Base-by-base conservation (phyloP, 306 rosid genomes). In the Dryas octopetala region DNA sequence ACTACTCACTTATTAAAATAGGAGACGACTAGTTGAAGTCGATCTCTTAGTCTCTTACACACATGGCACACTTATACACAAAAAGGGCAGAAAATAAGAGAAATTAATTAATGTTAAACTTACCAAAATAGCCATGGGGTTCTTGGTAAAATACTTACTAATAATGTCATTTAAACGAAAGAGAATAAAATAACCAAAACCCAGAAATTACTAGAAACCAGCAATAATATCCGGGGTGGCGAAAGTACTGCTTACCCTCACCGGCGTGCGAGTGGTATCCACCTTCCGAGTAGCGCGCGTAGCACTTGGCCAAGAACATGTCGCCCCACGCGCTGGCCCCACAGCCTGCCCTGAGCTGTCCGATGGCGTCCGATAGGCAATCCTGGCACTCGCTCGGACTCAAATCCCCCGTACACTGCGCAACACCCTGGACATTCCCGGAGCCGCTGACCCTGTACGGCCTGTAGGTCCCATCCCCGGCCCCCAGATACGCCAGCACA, bases 321-420 rank as follows among this genome's bases (percentile, higher is more conserved):
- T 92, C 85, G 0, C 92, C 98, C 92, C 83, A 96, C 2, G 62
- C 26, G 46, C 90, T 53, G 15, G 84, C 76, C 55, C 92, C 99
- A 47, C 99, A 96, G 10, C 79, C 92, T 0, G 76, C 85, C 79
- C 66, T 90, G 11, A 92, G 81, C 91, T 88, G 91, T 83, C 87
- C 89, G 87, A 89, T 86, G 4, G 99, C 93, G 6, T 82, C 90
- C 0, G 94, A 82, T 6, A 92, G 15, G 41, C 99, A 96, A 78
- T 96, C 99, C 86, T 85, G 88, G 65, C 99, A 96, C 86, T 92
- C 85, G 49, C 67, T 74, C 40, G 77, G 72, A 79, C 94, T 92
- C 89, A 96, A 83, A 72, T 92, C 99, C 15, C 97, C 97, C 0
- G 85, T 85, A 68, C 99, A 96, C 94, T 96, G 99, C 45, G 96